Base-by-base conservation (phyloP, 768 basidiomycete genomes). In the Russula virescens region DNA sequence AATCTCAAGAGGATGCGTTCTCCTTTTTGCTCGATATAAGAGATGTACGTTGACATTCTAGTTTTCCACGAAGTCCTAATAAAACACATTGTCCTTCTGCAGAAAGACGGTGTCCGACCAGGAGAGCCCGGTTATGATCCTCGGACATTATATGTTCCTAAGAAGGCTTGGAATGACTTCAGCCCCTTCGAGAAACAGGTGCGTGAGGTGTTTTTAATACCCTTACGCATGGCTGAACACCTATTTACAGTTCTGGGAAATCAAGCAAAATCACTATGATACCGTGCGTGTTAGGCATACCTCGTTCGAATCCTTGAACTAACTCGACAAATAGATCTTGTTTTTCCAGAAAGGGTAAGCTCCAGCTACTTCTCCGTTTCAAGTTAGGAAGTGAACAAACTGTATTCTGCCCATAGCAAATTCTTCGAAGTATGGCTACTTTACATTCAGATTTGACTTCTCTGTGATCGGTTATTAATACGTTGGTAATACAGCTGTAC, bases 331-430 rank as follows among this genome's bases (percentile, higher is more conserved):
- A 11, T 66, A 89, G 87, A 81, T 97, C 47, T 74, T 98, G 51
- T 98, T 98, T 79, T 99, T 98, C 76, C 97, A 99, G 75, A 98
- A 99, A 83, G 97, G 97, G 88, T 89, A 68, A 51, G 73, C 67
- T 63, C 28, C 26, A n/a, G 19, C 1, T 59, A 42, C 8, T 23
- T 7, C 25, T 42, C 23, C 13, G 13, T 47, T 19, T 21, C 21
- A 19, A 47, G n/a, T 58, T 21, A 16, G 25, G 53, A 40, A 40
- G 11, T 48, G 26, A 54, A 53, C 28, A 53, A 7, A 18, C 26
- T 47, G 71, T 71, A 62, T 75, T 59, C 2, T 31, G 42, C 60
- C n/a, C 38, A 8, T 61, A 89, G 88, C 53, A 93, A 93, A 76
- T 93, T 93, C 70, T 76, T 89, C 34, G 89, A 92, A 78, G 88